Evolutionary conservation across 2,329 filamentous ascomycete genomes (phyloP), one percentile per base, ranked within the genome.

Genomic region (Penicillium sp.): DNA sequence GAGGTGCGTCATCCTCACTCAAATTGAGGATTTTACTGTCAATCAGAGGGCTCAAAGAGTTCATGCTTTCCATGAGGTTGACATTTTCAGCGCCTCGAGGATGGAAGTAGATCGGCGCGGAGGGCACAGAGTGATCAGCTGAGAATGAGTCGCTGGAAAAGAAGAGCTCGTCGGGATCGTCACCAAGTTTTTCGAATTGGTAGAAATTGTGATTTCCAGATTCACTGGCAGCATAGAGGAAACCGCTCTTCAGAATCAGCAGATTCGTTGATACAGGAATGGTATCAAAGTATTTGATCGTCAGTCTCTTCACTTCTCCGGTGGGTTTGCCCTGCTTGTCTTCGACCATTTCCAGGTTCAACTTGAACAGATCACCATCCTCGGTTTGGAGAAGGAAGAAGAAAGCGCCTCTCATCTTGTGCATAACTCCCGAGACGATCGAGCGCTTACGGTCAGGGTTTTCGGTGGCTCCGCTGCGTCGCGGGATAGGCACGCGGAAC

Each of bases 251-350:
- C 65, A 99, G 77, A 65, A 99, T 96, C 73, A 92, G 91, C 44
- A 99, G 83, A 70, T 86, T 96, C 0, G 90, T 88, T 0, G 93
- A 91, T 38, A 96, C 82, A 0, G 96, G 93, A 4, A 97, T 89
- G 0, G 94, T 99, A 69, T 99, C 94, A 68, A 97, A 99, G 75
- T 97, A 99, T 74, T 97, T 97, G 77, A 99, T 90, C 74, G 91
- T 94, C 57, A 99, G 79, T 58, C 87, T 83, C 67, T 85, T 85
- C 2, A 97, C 93, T 70, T 94, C 90, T 31, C 89, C 89, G 0
- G 90, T 93, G 0, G 88, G 81, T 59, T 91, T 87, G 13, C 89
- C 91, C 47, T 89, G 85, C 1, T 88, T 72, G 66, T 96, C 90
- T 66, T 93, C 89, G 10, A 87, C 83, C 87, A 97, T 93, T 63